Conservation (phyloP, 2,329 filamentous ascomycete genomes). For the Phialophora expanda region DNA sequence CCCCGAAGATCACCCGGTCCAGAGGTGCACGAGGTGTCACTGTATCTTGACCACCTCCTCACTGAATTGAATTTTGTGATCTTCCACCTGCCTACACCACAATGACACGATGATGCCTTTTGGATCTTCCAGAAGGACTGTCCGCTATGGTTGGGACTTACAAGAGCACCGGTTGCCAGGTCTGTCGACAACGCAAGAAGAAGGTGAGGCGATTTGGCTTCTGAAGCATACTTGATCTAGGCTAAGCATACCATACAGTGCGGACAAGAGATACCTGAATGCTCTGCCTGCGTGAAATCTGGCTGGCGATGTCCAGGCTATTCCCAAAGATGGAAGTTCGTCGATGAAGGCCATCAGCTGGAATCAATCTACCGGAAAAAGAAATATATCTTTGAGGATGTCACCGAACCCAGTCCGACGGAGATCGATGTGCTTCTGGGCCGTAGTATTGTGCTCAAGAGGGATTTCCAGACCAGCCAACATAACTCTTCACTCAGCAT, state of each 20-base stretch:
- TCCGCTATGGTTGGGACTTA: constrained; percentile 15
- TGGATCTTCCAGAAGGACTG: neutral
- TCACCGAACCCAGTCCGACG: neutral
- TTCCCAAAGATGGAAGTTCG: constrained; percentile 23
- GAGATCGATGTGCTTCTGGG: neutral
- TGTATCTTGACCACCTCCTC: neutral
- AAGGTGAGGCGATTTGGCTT: constrained; percentile 4
- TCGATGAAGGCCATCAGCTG: constrained; percentile 18
- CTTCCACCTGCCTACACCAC: neutral
- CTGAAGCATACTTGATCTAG: neutral
- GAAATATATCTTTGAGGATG: constrained; percentile 24
- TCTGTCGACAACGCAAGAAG: constrained; percentile 24
- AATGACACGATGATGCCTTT: neutral
- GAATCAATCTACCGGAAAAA: constrained; percentile 14
- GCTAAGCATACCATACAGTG: constrained; percentile 8
- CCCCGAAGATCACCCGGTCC: neutral
- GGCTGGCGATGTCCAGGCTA: constrained; percentile 27
- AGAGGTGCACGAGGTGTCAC: neutral
- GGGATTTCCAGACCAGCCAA: neutral
- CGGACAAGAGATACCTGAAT: constrained; percentile 16
- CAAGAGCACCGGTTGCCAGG: constrained; percentile 22
- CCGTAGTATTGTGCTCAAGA: neutral
- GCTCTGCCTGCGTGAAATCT: constrained; percentile 11
- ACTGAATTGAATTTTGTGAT: neutral
- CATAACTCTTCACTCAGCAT: neutral